Evolutionary conservation across 129 eudicot species (phyloP), one percentile per base, ranked within the genome.

Genomic region (Heracleum sosnowskyi): DNA sequence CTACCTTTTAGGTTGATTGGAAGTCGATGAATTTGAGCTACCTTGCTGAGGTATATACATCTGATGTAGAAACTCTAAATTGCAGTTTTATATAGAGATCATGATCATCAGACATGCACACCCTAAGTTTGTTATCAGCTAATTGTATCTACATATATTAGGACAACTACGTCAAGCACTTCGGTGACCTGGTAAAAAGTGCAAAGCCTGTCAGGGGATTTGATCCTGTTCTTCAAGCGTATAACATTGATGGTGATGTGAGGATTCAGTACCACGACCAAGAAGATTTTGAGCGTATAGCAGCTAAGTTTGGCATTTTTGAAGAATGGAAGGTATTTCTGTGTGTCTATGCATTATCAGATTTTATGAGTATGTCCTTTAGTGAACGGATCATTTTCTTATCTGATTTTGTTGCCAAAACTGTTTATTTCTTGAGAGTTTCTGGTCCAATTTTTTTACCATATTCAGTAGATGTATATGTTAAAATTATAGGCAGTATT

Each of bases 261-360:
- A 96, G 97, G 41, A 87, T 95, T 80, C 83, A 77, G 79, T 95
- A 95, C 83, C 79, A 79, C 53, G 89, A 90, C 80, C 97, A 95
- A 83, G 31, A 45, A 31, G 90, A 95, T 57, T 95, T 91, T 70
- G 96, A 91, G 86, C 83, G 79, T 46, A 88, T 95, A 79, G 96
- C 98, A 9, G 82, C 83, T 45, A 97, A 95, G 28, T 95, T 95
- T 81, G 97, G 98, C 79, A 91, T 95, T 81, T 95, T 95, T 83
- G 96, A 95, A 83, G 98, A 95, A 81, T 95, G 98, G 98, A 95
- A 95, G 97, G 98, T 94, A 91, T 79, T 41, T 12, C n/a, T n/a
- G 18, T 26, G 49, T 33, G 3, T 66, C 24, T n/a, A 7, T 29
- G n/a, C 44, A 15, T 66, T 0, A 26, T 31, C 18, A 24, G 31